A percentile compares a stretch with the other conserved stretches of the same genome.
phyloP scores from a whole-genome alignment of 179 eudicot species.

The Nepenthes alata region DNA sequence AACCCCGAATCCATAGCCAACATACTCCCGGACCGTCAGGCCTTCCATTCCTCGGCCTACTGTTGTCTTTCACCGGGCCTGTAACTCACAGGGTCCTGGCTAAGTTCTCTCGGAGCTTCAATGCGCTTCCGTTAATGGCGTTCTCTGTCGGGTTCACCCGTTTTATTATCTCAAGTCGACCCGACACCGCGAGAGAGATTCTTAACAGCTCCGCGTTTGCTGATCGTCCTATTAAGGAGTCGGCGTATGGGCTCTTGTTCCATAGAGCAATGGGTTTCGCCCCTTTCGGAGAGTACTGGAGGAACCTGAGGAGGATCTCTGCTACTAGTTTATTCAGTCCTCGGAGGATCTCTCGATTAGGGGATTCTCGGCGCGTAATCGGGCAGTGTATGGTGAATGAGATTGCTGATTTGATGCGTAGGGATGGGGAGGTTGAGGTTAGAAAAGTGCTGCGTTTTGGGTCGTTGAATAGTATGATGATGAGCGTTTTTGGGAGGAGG shows the following conservation, averaged over 20 bases:
- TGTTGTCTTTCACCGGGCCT: conserved; percentile 25
- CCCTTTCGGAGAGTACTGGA: conserved; percentile 77
- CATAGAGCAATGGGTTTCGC: conserved; percentile 92
- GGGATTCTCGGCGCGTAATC: conserved; percentile 18
- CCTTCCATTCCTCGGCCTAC: conserved; percentile 43
- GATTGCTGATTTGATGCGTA: conserved; percentile 15
- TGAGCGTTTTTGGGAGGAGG: conserved; percentile 56
- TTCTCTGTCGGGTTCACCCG: conserved; percentile 74
- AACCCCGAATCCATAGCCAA: conserved; percentile 6
- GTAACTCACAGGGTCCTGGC: conserved; percentile 40
- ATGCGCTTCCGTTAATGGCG: conserved; percentile 43
- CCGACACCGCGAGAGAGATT: conserved; percentile 63
- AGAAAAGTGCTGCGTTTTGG: conserved; percentile 46
- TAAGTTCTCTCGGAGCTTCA: conserved; percentile 7
- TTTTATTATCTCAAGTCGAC: conserved; percentile 43
- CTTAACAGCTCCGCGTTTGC: conserved; percentile 56
- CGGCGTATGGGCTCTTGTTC: conserved; percentile 63
- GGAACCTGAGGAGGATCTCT: conserved; percentile 50
- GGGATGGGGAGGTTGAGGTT: conserved; percentile 29
- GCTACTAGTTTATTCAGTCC: conserved; percentile 63
- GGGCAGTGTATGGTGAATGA: conserved; percentile 27
- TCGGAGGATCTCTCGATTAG: conserved; percentile 25
- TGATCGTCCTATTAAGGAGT: conserved; percentile 74
- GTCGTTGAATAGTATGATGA: conserved; percentile 75
- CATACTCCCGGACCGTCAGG: conserved; percentile 68